Conservation (phyloP, 2,329 filamentous ascomycete species). For the Hyphodiscus sp. region DNA sequence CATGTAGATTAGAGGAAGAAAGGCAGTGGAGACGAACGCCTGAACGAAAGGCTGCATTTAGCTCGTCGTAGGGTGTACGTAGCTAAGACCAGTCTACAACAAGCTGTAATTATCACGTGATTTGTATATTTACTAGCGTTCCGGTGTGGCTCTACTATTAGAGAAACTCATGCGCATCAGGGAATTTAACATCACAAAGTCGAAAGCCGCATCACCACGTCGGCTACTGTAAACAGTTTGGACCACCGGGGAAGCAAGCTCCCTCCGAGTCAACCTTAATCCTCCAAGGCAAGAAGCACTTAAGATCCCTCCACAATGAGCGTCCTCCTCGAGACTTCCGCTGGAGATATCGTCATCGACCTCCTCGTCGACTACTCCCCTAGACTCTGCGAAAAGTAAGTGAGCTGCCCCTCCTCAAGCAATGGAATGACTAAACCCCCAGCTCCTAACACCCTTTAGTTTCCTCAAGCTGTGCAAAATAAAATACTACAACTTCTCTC, state of each 20-base stretch:
- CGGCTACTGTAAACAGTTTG: too few species aligned
- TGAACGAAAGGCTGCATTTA: too few species aligned
- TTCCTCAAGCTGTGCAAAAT: constrained; percentile 98
- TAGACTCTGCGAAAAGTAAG: constrained; percentile 91
- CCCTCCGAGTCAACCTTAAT: neutral
- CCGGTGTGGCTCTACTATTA: too few species aligned
- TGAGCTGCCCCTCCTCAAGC: constrained; percentile 20
- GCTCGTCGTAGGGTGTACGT: too few species aligned
- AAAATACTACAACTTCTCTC: constrained; percentile 98
- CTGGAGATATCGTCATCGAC: constrained; percentile 92
- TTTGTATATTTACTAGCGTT: too few species aligned
- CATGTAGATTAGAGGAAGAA: too few species aligned
- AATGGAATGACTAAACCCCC: constrained; percentile 43
- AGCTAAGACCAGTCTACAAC: too few species aligned
- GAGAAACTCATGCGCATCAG: too few species aligned
- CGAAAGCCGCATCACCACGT: too few species aligned
- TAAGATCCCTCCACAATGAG: constrained; percentile 58
- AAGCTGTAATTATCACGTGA: too few species aligned
- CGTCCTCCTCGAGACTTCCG: constrained; percentile 86
- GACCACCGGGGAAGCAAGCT: neutral
- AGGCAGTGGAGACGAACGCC: too few species aligned
- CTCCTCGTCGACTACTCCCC: constrained; percentile 83
- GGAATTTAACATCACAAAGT: too few species aligned
- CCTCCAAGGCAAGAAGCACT: neutral
- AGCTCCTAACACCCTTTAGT: constrained; percentile 54